These are phyloP conservation scores for Ramalina intermedia DNA, from an alignment of 495 filamentous ascomycete species.

Conservation along the genomic window DNA sequence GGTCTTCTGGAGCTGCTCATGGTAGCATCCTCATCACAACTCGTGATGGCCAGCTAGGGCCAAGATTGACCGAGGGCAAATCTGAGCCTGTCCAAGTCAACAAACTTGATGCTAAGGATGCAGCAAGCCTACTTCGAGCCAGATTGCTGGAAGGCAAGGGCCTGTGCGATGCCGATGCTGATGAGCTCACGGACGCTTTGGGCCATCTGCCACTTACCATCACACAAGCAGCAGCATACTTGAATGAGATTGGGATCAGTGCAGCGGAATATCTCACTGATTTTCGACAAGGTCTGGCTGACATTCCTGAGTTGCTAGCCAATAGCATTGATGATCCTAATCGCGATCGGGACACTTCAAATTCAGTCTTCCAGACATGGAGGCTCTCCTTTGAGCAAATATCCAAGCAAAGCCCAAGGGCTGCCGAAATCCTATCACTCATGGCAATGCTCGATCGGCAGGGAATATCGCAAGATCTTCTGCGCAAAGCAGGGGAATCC, in stretches of 20 bases:
- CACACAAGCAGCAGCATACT: constrained; percentile 17
- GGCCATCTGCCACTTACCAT: constrained; percentile 19
- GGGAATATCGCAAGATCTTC: constrained; percentile 21
- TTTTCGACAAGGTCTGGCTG: constrained; percentile 5
- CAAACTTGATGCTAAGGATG: constrained; percentile 4
- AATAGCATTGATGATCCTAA: constrained; percentile 13
- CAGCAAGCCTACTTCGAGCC: constrained; percentile 1
- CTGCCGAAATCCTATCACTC: constrained; percentile 24
- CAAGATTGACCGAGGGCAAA: constrained; percentile 6
- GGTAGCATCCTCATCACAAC: constrained; percentile 20
- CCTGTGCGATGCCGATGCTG: background rate
- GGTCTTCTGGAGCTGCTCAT: background rate
- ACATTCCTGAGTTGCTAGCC: constrained; percentile 9
- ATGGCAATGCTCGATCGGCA: constrained; percentile 32
- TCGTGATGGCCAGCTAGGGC: constrained; percentile 12
- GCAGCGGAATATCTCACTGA: constrained; percentile 13
- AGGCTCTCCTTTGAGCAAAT: constrained; percentile 34
- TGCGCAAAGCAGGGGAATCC: constrained; percentile 4
- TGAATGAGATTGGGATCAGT: constrained; percentile 13
- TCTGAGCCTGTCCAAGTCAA: constrained; percentile 4
- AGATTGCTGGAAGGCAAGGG: constrained; percentile 1
- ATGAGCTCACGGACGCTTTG: constrained; percentile 8
- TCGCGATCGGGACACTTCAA: constrained; percentile 17
- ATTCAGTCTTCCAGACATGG: constrained; percentile 32
- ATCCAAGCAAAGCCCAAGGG: constrained; percentile 11